Percentiles rank a stretch among this genome's conserved stretches.
Evolutionary conservation across 352 stramenopile genomes (phyloP).

Genomic region (Halophytophthora polymorphica): DNA sequence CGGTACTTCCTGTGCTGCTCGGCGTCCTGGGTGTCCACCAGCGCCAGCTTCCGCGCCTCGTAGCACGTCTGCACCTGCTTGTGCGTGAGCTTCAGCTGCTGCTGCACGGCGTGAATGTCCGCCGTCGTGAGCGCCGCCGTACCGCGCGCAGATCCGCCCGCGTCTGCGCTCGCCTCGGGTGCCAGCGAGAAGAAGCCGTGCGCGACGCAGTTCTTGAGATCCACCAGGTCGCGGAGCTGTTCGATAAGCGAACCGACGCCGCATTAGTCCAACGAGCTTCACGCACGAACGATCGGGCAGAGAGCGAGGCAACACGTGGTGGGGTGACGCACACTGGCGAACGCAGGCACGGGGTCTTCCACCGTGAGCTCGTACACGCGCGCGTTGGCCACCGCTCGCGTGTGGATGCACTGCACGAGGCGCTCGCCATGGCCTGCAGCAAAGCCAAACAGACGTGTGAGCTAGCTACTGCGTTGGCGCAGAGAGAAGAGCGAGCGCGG

Average conservation of each 20-base stretch:
- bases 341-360: constrained; percentile 79
- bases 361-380: constrained; percentile 82
- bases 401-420: constrained; percentile 65
- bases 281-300: background rate
- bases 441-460: constrained; percentile 1
- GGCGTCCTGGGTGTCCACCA: constrained; percentile 50
- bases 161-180: constrained; percentile 18
- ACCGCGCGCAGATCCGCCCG: constrained; percentile 24
- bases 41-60: constrained; percentile 64
- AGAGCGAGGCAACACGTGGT: no score
- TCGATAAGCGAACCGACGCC: constrained; percentile 1
- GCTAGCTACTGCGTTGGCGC: background rate
- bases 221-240: constrained; percentile 71
- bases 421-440: constrained; percentile 63
- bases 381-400: constrained; percentile 42
- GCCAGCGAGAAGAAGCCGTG: constrained; percentile 60
- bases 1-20: constrained; percentile 60
- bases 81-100: constrained; percentile 76
- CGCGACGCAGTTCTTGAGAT: constrained; percentile 57
- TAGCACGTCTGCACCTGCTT: constrained; percentile 80
- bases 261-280: background rate
- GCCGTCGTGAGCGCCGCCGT: constrained; percentile 35
- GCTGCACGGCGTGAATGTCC: constrained; percentile 63
- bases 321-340: constrained; percentile 45
- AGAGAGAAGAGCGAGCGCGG: background rate